Percentiles rank a stretch among this genome's conserved stretches.
Conservation (phyloP, 2,329 filamentous ascomycete species). For the Colletotrichum neosansevieriae region DNA sequence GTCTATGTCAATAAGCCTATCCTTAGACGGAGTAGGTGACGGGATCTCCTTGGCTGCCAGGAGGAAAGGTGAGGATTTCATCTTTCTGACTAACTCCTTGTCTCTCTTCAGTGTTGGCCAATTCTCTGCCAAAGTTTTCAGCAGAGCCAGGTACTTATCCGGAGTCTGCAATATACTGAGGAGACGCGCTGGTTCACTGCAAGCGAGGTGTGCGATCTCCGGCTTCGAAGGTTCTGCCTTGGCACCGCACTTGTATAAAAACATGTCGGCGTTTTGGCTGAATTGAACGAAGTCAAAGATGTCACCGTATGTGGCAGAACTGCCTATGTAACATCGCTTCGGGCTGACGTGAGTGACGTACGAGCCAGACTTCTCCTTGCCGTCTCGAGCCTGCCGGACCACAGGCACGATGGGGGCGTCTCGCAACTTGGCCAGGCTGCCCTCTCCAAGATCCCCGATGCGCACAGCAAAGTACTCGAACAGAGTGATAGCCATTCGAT, state of each 20-base stretch:
- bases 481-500: constrained; percentile 74
- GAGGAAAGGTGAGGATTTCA: constrained; percentile 82
- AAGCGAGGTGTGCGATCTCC: constrained; percentile 87
- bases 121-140: constrained; percentile 84
- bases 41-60: constrained; percentile 83
- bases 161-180: constrained; percentile 82
- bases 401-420: constrained; percentile 81
- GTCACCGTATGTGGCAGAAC: constrained; percentile 76
- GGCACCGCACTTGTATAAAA: constrained; percentile 88
- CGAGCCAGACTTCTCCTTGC: constrained; percentile 40
- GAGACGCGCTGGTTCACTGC: constrained; percentile 84
- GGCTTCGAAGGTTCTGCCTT: constrained; percentile 90
- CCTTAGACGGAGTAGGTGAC: constrained; percentile 53
- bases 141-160: constrained; percentile 87
- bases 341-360: constrained; percentile 72
- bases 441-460: constrained; percentile 76
- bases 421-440: constrained; percentile 70
- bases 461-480: constrained; percentile 89
- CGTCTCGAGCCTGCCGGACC: constrained; percentile 43
- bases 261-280: constrained; percentile 86
- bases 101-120: constrained; percentile 79
- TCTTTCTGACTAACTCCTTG: constrained; percentile 79
- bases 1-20: constrained; percentile 63
- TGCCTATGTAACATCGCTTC: constrained; percentile 83
- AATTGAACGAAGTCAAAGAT: constrained; percentile 99